Conservation (phyloP, 495 filamentous ascomycete species). For the Amorphotheca resinae region DNA sequence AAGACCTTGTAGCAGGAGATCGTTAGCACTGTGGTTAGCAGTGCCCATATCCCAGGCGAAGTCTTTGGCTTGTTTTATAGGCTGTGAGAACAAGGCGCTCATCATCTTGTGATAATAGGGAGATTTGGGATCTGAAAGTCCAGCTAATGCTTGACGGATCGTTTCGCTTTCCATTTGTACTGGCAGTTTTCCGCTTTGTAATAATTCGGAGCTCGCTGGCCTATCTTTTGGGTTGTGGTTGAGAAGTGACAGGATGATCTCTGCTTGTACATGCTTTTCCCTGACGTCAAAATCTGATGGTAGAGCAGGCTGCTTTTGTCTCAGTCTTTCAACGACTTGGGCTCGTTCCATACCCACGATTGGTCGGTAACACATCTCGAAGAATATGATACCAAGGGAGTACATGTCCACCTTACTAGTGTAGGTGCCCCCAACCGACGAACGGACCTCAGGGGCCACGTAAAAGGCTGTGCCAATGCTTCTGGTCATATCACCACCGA, state of each 20-base stretch:
- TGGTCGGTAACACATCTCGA: conserved; percentile 79
- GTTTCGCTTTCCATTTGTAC: conserved; percentile 86
- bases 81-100: conserved; percentile 63
- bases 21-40: conserved; percentile 32
- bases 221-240: conserved; percentile 69
- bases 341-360: conserved; percentile 84
- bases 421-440: conserved; percentile 60
- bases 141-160: conserved; percentile 67
- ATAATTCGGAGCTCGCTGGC: conserved; percentile 73
- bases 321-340: conserved; percentile 54
- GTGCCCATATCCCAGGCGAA: conserved; percentile 68
- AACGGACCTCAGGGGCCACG: conserved; percentile 81
- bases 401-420: conserved; percentile 98
- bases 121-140: conserved; percentile 67
- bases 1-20: conserved; percentile 57
- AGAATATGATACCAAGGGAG: conserved; percentile 92
- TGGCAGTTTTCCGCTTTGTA: conserved; percentile 79
- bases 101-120: conserved; percentile 87
- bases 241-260: conserved; percentile 68
- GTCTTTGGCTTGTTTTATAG: conserved; percentile 64
- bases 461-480: conserved; percentile 94
- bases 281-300: conserved; percentile 63
- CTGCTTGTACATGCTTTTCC: conserved; percentile 59
- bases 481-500: conserved; percentile 49
- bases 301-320: conserved; percentile 53